These are phyloP conservation scores for Nymphaea thermarum DNA, from an alignment of 164 flowering plant species.

Conservation along the genomic window DNA sequence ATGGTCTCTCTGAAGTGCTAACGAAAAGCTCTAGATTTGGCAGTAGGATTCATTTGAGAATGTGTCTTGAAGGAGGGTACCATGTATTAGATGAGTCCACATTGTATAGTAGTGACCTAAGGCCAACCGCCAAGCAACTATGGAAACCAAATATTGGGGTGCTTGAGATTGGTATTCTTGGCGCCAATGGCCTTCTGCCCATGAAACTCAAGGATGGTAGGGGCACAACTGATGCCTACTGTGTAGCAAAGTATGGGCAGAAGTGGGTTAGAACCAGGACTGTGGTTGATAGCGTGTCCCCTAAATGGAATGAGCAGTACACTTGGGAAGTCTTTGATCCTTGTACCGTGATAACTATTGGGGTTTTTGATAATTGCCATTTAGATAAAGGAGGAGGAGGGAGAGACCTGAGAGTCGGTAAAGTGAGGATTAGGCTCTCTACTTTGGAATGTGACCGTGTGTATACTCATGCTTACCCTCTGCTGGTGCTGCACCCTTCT, in stretches of 20 bases:
- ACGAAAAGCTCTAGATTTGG: conserved; percentile 27
- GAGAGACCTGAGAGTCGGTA: conserved; percentile 28
- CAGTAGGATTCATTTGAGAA: conserved; percentile 57
- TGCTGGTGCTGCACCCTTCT: conserved; percentile 23
- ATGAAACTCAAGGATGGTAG: conserved; percentile 27
- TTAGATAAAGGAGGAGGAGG: conserved; percentile 10
- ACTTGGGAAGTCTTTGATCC: conserved; percentile 34
- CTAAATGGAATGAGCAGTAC: conserved; percentile 34
- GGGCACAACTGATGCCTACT: conserved; percentile 24
- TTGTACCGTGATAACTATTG: conserved; percentile 29
- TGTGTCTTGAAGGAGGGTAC: conserved; percentile 31
- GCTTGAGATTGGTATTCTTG: conserved; percentile 50
- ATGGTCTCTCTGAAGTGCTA: conserved; percentile 2
- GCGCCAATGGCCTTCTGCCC: conserved; percentile 43
- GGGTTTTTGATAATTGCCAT: conserved; percentile 28
- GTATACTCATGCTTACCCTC: conserved; percentile 32
- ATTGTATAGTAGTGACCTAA: conserved; percentile 59
- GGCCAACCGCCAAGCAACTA: conserved; percentile 37
- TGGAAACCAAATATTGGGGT: conserved; percentile 64
- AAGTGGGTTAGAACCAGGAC: conserved; percentile 37
- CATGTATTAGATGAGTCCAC: conserved; percentile 87
- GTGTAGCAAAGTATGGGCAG: conserved; percentile 31
- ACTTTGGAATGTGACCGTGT: conserved; percentile 32
- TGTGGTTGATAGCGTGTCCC: conserved; percentile 17
- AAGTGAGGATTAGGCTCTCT: conserved; percentile 36